A percentile compares a stretch with the other conserved stretches of the same genome.
These are phyloP conservation scores for Escallonia rubra DNA, from an alignment of 129 eudicot species.

Conservation along the genomic window DNA sequence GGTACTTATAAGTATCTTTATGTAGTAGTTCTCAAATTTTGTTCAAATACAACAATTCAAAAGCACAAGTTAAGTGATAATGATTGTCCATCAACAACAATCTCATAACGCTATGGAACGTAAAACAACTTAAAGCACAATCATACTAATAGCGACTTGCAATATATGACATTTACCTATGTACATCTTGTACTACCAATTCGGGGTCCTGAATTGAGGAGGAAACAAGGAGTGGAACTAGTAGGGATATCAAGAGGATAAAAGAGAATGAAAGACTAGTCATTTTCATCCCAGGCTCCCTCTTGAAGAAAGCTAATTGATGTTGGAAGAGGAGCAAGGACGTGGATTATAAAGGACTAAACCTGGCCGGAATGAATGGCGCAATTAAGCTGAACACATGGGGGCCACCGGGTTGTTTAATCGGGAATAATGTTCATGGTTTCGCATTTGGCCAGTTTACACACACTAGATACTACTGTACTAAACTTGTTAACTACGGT, in stretches of 20 bases:
- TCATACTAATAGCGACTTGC: too few relatives aligned
- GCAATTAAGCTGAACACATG: conserved; percentile 34
- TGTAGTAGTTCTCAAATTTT: neutral
- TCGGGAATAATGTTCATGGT: conserved; percentile 1
- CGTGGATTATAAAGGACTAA: conserved; percentile 32
- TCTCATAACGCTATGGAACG: too few relatives aligned
- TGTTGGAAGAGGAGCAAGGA: conserved; percentile 2
- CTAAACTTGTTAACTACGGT: too few relatives aligned
- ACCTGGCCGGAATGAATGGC: conserved; percentile 61
- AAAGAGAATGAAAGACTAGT: conserved; percentile 4
- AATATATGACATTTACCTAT: conserved; percentile 16
- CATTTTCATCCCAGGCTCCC: neutral
- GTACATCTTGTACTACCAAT: conserved; percentile 52
- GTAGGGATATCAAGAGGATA: conserved; percentile 17
- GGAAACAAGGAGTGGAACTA: conserved; percentile 19
- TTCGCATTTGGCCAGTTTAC: conserved; percentile 29
- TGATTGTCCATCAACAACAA: too few relatives aligned
- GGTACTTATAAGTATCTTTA: too few relatives aligned
- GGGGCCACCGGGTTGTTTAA: conserved; percentile 11
- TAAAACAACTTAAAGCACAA: too few relatives aligned
- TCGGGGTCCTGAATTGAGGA: conserved; percentile 42
- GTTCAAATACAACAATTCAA: neutral
- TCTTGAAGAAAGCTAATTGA: neutral
- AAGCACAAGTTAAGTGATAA: neutral
- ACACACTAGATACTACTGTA: neutral